A percentile compares a stretch with the other conserved stretches of the same genome.
phyloP scores from a whole-genome alignment of 2,329 filamentous ascomycete genomes.

The Trichoderma harzianum region DNA sequence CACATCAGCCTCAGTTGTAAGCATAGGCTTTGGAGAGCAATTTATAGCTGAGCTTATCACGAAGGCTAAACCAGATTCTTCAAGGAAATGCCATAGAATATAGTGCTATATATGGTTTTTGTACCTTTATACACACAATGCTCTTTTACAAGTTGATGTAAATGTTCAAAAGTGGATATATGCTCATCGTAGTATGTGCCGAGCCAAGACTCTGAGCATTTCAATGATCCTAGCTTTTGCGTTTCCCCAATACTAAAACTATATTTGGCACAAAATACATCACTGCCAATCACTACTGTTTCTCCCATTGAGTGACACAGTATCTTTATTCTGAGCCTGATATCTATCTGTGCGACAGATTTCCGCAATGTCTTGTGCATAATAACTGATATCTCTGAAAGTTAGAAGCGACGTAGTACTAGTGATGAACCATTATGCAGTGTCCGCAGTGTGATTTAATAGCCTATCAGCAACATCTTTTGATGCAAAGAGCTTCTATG shows the following conservation, averaged over 20 bases:
- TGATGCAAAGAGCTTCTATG: not conserved
- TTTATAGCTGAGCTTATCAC: too few relatives aligned
- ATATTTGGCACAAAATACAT: not conserved
- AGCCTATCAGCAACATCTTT: not conserved
- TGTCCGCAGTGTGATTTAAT: not conserved
- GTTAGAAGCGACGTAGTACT: not conserved
- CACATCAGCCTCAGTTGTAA: not conserved
- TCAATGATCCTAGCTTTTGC: not conserved
- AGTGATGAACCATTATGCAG: not conserved
- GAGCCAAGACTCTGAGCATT: not conserved
- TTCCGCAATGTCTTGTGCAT: too few relatives aligned
- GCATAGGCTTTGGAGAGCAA: not conserved
- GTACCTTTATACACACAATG: too few relatives aligned
- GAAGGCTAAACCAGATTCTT: too few relatives aligned
- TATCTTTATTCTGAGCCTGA: not conserved
- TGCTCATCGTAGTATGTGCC: not conserved
- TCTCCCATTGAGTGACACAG: not conserved
- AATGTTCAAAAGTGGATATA: not conserved
- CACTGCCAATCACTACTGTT: not conserved
- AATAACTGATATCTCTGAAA: not conserved
- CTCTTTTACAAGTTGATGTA: not conserved
- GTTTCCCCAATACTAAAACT: accelerated
- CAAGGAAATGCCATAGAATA: not conserved
- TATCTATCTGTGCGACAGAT: not conserved
- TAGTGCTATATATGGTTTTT: not conserved